Percentiles rank a stretch among this genome's conserved stretches.
These are phyloP conservation scores for Raffaelea ambrosiae DNA, from an alignment of 2,329 filamentous ascomycete species.

Conservation along the genomic window DNA sequence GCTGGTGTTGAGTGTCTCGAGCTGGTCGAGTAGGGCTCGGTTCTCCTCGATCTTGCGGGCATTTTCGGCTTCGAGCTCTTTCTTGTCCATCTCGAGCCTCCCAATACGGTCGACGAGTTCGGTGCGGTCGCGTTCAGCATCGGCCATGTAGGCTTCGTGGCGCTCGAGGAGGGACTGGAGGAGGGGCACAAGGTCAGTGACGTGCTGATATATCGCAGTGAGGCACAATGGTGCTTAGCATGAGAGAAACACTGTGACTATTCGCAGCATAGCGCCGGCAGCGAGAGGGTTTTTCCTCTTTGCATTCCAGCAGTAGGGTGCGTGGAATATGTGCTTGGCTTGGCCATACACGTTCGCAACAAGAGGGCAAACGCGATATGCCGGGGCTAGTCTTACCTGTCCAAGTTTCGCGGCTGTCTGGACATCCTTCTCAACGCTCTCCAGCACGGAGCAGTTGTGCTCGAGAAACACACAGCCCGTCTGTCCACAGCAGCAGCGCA, in stretches of 20 bases:
- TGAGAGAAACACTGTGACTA: no score
- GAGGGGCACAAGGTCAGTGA: constrained; percentile 26
- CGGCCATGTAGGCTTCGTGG: constrained; percentile 90
- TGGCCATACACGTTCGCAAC: no score
- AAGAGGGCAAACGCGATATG: no score
- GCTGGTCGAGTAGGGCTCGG: constrained; percentile 66
- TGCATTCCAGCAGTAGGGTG: background rate
- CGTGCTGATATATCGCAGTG: background rate
- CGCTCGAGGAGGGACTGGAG: constrained; percentile 81
- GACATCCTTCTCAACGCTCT: constrained; percentile 80
- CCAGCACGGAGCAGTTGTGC: constrained; percentile 70
- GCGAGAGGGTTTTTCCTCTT: background rate
- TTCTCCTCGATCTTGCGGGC: constrained; percentile 76
- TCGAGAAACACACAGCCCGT: constrained; percentile 69
- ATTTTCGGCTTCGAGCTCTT: constrained; percentile 67
- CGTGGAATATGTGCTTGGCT: no score
- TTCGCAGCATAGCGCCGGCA: no score
- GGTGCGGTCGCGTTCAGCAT: constrained; percentile 77
- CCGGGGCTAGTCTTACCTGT: constrained; percentile 57
- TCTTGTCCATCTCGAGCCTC: constrained; percentile 66
- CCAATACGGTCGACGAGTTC: constrained; percentile 67
- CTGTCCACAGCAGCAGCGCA: constrained; percentile 79
- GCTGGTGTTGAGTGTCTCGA: constrained; percentile 75
- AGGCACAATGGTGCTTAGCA: no score
- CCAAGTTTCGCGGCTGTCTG: constrained; percentile 79